phyloP scores from a whole-genome alignment of 2,329 filamentous ascomycete species.

The Aciculosporium take region DNA sequence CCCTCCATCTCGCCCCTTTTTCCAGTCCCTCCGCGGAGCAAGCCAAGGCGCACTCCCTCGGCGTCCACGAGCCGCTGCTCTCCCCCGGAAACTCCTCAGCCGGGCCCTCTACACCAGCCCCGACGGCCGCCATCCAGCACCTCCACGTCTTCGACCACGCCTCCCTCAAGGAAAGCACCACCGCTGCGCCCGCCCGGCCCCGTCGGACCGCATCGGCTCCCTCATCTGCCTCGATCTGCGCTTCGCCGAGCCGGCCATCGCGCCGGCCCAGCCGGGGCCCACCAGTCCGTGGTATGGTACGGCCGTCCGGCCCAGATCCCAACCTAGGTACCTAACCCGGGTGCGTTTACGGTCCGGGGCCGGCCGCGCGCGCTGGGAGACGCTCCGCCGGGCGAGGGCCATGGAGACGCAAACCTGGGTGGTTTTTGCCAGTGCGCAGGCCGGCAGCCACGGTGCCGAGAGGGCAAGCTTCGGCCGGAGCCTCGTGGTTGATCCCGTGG shows the following conservation, averaged over 20 bases:
- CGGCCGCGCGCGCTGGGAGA: slow-evolving; percentile 74
- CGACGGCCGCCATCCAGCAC: slow-evolving; percentile 26
- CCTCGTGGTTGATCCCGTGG: slow-evolving; percentile 80
- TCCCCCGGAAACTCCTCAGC: slow-evolving; percentile 28
- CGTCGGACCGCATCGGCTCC: slow-evolving; percentile 61
- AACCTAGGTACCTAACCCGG: slow-evolving; percentile 77
- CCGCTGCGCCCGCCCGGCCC: slow-evolving; percentile 59
- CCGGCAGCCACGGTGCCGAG: slow-evolving; percentile 57
- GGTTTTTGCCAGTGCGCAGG: slow-evolving; percentile 71
- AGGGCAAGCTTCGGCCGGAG: slow-evolving; percentile 74
- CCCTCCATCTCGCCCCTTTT: slow-evolving; percentile 62
- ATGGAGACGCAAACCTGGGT: slow-evolving; percentile 85
- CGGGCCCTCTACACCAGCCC: slow-evolving; percentile 37
- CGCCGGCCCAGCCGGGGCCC: slow-evolving; percentile 37
- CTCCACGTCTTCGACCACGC: slow-evolving; percentile 74
- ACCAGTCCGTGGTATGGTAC: slow-evolving; percentile 14
- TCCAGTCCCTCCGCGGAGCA: slow-evolving; percentile 56
- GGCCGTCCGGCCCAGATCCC: slow-evolving; percentile 51
- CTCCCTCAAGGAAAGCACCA: slow-evolving; percentile 33
- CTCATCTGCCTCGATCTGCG: slow-evolving; percentile 86
- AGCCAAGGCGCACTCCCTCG: slow-evolving; percentile 52
- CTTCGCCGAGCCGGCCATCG: slow-evolving; percentile 61
- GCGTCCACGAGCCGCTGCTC: slow-evolving; percentile 58
- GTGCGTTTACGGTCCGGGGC: slow-evolving; percentile 78
- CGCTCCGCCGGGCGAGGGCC: slow-evolving; percentile 62